A percentile compares a stretch with the other conserved stretches of the same genome.
These are phyloP conservation scores for Didymella pomorum DNA, from an alignment of 2,329 filamentous ascomycete species.

Conservation along the genomic window DNA sequence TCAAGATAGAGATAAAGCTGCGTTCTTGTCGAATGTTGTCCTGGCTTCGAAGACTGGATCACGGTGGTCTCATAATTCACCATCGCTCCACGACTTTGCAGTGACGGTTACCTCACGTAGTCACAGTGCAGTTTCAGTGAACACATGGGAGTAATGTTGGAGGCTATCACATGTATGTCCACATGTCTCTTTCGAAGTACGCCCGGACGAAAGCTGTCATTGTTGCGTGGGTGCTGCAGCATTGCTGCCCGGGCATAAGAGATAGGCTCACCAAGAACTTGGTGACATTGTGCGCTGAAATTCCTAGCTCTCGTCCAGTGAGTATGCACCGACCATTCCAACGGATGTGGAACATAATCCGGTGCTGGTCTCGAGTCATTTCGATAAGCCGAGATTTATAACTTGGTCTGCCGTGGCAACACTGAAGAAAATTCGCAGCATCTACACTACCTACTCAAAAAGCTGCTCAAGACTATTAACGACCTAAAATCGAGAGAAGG, in stretches of 20 bases:
- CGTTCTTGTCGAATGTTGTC: background rate
- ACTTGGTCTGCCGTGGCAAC: background rate
- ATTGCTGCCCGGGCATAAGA: background rate
- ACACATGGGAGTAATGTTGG: background rate
- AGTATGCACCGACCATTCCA: background rate
- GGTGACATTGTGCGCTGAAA: background rate
- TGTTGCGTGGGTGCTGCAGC: background rate
- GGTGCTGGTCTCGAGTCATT: background rate
- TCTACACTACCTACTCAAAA: too few relatives aligned
- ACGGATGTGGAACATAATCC: background rate
- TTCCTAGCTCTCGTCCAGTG: background rate
- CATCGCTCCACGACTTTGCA: background rate
- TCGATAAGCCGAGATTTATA: background rate
- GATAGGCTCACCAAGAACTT: background rate
- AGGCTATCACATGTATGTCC: background rate
- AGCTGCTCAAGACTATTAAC: too few relatives aligned
- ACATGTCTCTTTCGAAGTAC: background rate
- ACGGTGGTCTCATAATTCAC: background rate
- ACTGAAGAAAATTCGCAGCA: background rate
- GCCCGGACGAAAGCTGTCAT: background rate
- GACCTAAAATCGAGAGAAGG: background rate
- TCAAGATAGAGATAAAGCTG: background rate
- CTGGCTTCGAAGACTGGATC: background rate
- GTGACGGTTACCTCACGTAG: background rate
- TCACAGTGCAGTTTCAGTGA: background rate